Conservation (phyloP, 257 asterid species). For the Penstemon davidsonii region DNA sequence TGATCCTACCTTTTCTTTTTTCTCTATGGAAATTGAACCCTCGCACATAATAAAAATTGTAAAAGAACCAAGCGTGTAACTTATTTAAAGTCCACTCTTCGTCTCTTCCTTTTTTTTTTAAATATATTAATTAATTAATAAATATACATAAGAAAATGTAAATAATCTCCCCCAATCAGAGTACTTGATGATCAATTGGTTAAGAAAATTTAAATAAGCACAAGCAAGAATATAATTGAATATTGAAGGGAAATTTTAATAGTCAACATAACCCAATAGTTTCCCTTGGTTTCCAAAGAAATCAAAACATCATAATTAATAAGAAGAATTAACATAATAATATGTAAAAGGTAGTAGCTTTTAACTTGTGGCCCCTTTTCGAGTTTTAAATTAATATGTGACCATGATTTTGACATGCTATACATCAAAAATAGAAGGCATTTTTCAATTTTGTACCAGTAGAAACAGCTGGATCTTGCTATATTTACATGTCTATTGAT, state of each 20-base stretch:
- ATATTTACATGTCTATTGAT: constrained; percentile 1
- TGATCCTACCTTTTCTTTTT: no score
- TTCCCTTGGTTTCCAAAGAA: background rate
- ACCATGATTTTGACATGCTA: background rate
- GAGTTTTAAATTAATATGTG: background rate
- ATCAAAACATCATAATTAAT: background rate
- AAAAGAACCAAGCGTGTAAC: background rate
- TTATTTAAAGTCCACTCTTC: no score
- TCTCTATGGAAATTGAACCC: no score
- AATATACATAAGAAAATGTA: no score
- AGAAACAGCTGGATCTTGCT: constrained; percentile 14
- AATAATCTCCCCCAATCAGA: no score
- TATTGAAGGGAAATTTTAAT: background rate
- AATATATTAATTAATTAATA: no score
- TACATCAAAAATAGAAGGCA: background rate
- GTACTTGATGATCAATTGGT: no score
- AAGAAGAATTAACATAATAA: background rate
- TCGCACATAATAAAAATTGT: no score
- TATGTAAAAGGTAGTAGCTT: background rate
- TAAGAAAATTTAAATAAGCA: no score
- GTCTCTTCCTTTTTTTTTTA: background rate
- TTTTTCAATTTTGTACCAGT: constrained; percentile 4
- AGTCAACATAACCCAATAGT: background rate
- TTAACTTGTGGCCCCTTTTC: background rate
- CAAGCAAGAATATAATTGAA: background rate